These are phyloP conservation scores for Haberlea rhodopensis DNA, from an alignment of 257 asterid genomes.

Conservation along the genomic window DNA sequence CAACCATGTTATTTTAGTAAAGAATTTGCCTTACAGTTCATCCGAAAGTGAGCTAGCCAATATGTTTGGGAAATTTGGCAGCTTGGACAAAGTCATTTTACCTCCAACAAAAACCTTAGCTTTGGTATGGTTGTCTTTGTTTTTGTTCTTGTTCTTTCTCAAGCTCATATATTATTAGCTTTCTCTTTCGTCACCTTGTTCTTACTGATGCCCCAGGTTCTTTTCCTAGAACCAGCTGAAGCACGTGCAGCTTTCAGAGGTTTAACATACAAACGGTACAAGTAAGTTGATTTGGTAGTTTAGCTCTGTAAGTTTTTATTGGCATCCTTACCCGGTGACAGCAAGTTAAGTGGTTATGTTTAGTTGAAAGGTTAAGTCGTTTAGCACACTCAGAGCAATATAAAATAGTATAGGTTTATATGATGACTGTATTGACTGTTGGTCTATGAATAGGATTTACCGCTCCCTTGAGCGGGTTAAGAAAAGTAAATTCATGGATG, in stretches of 20 bases:
- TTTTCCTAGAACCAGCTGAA: constrained; percentile 80
- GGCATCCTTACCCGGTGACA: constrained; percentile 5
- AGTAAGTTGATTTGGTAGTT: constrained; percentile 45
- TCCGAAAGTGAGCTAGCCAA: constrained; percentile 72
- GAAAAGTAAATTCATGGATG: background rate
- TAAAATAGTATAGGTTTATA: no score
- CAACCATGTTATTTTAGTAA: constrained; percentile 82
- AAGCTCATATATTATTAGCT: background rate
- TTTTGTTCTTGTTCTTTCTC: constrained; percentile 8
- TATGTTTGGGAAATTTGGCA: constrained; percentile 85
- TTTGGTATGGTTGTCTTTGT: constrained; percentile 51
- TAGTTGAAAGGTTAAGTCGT: background rate
- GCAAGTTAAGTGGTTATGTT: constrained; percentile 4
- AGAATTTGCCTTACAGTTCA: constrained; percentile 88
- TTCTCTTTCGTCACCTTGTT: no score
- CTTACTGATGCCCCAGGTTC: constrained; percentile 45
- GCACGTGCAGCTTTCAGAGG: constrained; percentile 85
- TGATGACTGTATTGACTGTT: background rate
- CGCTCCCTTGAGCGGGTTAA: background rate
- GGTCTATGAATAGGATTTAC: background rate
- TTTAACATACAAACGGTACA: constrained; percentile 87
- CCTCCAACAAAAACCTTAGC: constrained; percentile 90
- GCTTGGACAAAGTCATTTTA: constrained; percentile 77
- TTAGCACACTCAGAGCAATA: background rate
- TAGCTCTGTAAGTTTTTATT: constrained; percentile 1